Base-by-base conservation (phyloP, 2,329 filamentous ascomycete species). In the Xylariaceae sp. region DNA sequence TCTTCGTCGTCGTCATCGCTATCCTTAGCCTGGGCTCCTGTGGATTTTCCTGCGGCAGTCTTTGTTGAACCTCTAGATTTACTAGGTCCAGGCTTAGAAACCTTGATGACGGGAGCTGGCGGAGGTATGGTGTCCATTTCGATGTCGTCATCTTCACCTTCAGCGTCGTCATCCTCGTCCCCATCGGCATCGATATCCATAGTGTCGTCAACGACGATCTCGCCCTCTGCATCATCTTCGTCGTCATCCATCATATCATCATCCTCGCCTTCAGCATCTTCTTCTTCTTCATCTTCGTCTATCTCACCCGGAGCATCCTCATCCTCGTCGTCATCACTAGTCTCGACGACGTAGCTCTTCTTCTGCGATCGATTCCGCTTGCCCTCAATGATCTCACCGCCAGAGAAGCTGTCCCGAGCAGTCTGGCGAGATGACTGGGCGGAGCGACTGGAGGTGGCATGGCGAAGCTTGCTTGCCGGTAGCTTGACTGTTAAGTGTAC, bases 311-410 rank as follows among this genome's bases (percentile, higher is more conserved):
- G 67, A 22, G 68, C 68, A 11, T 66, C 67, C 23, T 71, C 69
- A 25, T 67, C 62, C 25, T 74, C 70, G 14, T 66, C 67, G 23
- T 70, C 69, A 7, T 64, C 67, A 52, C 69, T 70, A 29, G 74
- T 77, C 50, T 80, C 77, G 20, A 82, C 74, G 27, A 80, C 75
- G 44, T 82, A 82, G 54, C 72, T 80, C 65, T 80, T 81, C 64
- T 79, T 78, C 16, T 69, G 71, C 5, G 73, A 75, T 7, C 77
- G 72, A 47, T 75, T 78, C 39, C 77, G 70, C 55, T 75, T 77
- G 29, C 73, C 72, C 21, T 70, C 65, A 16, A 76, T 60, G 39
- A 77, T 74, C 54, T 76, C 71, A 22, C 71, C 69, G 20, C 68
- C 70, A 20, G 65, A 65, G 42, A 73, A 73, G 36, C 60, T 59